A percentile compares a stretch with the other conserved stretches of the same genome.
Conservation (phyloP, 306 rosid species). For the Calophaca sinica region DNA sequence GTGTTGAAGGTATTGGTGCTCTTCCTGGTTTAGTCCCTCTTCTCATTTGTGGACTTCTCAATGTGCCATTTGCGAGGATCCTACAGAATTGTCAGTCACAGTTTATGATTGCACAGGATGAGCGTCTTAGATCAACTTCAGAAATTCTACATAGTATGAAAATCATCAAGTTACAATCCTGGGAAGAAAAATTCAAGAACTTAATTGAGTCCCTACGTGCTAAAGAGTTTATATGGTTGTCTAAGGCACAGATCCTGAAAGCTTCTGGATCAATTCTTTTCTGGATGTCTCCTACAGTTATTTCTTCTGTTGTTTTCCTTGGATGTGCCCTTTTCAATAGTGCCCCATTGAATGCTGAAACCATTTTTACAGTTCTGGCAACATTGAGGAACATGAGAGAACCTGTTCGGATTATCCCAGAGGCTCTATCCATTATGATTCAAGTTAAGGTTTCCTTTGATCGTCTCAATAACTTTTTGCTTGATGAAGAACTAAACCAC, state of each 20-base stretch:
- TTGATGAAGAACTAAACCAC: constrained; percentile 64
- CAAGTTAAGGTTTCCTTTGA: constrained; percentile 83
- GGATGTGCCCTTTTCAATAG: constrained; percentile 62
- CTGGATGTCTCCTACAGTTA: constrained; percentile 78
- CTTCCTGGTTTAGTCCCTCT: constrained; percentile 71
- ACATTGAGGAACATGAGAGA: constrained; percentile 69
- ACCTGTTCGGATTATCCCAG: constrained; percentile 80
- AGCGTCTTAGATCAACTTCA: constrained; percentile 78
- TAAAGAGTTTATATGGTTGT: constrained; percentile 70
- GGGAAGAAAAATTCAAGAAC: constrained; percentile 77
- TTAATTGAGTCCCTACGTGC: constrained; percentile 56
- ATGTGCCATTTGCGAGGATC: constrained; percentile 67
- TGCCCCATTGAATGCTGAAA: constrained; percentile 76
- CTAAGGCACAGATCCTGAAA: constrained; percentile 54
- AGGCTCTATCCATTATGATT: constrained; percentile 70
- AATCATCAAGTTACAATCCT: constrained; percentile 79
- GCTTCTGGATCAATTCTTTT: constrained; percentile 54
- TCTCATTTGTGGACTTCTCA: constrained; percentile 64
- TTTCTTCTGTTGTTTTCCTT: constrained; percentile 65
- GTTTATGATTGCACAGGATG: constrained; percentile 79
- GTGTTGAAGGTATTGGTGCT: constrained; percentile 73
- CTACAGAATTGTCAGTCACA: constrained; percentile 66
- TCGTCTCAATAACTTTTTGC: constrained; percentile 64
- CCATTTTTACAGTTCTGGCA: constrained; percentile 78
- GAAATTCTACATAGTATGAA: constrained; percentile 85